phyloP scores from a whole-genome alignment of 495 filamentous ascomycete species.

The Polyplosphaeria fusca region DNA sequence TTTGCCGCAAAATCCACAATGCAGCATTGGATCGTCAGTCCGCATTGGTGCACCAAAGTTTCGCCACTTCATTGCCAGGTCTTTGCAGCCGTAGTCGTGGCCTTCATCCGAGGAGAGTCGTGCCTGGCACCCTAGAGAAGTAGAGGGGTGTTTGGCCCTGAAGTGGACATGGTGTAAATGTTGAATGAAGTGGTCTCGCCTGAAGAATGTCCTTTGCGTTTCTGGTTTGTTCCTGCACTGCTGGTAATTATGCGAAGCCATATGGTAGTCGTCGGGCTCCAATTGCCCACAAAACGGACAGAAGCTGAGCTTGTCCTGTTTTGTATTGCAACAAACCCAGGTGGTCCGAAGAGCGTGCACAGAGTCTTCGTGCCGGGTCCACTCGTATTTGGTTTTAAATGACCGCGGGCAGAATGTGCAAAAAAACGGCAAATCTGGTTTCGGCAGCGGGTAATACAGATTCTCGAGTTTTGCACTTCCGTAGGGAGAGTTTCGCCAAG shows the following conservation, averaged over 20 bases:
- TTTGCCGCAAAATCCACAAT: conserved; percentile 28
- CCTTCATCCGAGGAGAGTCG: not conserved
- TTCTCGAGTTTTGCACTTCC: conserved; percentile 7
- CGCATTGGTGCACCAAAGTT: conserved; percentile 11
- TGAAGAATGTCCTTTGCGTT: conserved; percentile 24
- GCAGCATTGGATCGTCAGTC: conserved; percentile 22
- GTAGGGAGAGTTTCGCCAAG: conserved; percentile 19
- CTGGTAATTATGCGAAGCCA: conserved; percentile 21
- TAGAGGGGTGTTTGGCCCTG: conserved; percentile 14
- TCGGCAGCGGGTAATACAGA: not conserved
- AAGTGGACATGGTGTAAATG: conserved; percentile 28
- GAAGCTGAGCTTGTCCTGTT: not conserved
- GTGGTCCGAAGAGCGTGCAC: conserved; percentile 28
- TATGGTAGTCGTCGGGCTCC: conserved; percentile 18
- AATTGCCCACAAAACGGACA: conserved; percentile 22
- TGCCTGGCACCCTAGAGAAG: conserved; percentile 8
- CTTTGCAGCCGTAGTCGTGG: conserved; percentile 24
- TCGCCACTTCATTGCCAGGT: conserved; percentile 22
- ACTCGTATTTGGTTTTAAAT: conserved; percentile 29
- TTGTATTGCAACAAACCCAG: conserved; percentile 23
- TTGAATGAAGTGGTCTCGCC: conserved; percentile 29
- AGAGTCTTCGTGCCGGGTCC: conserved; percentile 29
- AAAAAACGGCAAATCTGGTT: conserved; percentile 18
- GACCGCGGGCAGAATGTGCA: conserved; percentile 28
- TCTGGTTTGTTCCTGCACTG: conserved; percentile 24